Percentiles rank a stretch among this genome's conserved stretches.
Evolutionary conservation across 352 stramenopile species (phyloP).

Genomic region (Globisporangium apiculatum): DNA sequence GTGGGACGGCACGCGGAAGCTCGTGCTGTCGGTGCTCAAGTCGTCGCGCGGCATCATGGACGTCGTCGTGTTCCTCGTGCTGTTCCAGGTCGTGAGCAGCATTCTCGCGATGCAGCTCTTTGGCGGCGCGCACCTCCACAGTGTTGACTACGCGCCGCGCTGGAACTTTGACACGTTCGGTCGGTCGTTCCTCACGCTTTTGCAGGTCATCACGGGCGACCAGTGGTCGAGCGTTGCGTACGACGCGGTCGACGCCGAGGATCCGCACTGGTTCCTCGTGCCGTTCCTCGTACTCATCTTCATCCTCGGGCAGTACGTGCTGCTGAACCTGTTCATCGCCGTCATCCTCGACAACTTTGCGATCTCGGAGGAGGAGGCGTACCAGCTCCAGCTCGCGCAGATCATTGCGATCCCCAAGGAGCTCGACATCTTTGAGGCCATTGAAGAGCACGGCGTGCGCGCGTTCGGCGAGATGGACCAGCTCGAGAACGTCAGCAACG

Average conservation of each 20-base stretch:
- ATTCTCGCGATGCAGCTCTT: slow-evolving; percentile 80
- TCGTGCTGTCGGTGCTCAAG: slow-evolving; percentile 73
- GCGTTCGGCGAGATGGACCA: slow-evolving; percentile 74
- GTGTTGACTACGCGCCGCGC: slow-evolving; percentile 38
- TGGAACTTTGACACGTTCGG: slow-evolving; percentile 79
- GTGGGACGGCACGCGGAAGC: slow-evolving; percentile 68
- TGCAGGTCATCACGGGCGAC: slow-evolving; percentile 74
- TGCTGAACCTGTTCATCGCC: slow-evolving; percentile 80
- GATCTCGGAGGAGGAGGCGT: slow-evolving; percentile 74
- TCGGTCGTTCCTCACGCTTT: slow-evolving; percentile 60
- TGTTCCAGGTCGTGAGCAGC: slow-evolving; percentile 72
- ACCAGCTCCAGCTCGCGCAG: slow-evolving; percentile 74
- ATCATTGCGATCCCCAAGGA: slow-evolving; percentile 81
- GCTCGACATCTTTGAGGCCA: slow-evolving; percentile 76
- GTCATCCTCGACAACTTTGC: slow-evolving; percentile 83
- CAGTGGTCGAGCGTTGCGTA: slow-evolving; percentile 76
- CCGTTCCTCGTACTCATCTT: slow-evolving; percentile 73
- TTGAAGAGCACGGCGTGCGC: slow-evolving; percentile 69
- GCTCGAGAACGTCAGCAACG: slow-evolving; percentile 73
- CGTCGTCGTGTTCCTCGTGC: slow-evolving; percentile 64
- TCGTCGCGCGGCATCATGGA: slow-evolving; percentile 74
- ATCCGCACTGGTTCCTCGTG: slow-evolving; percentile 61
- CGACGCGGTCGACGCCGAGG: slow-evolving; percentile 59
- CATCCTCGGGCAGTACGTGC: slow-evolving; percentile 69
- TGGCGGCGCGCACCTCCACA: slow-evolving; percentile 38